Evolutionary conservation across 768 basidiomycete genomes (phyloP).

Genomic region (Mycena latifolia): DNA sequence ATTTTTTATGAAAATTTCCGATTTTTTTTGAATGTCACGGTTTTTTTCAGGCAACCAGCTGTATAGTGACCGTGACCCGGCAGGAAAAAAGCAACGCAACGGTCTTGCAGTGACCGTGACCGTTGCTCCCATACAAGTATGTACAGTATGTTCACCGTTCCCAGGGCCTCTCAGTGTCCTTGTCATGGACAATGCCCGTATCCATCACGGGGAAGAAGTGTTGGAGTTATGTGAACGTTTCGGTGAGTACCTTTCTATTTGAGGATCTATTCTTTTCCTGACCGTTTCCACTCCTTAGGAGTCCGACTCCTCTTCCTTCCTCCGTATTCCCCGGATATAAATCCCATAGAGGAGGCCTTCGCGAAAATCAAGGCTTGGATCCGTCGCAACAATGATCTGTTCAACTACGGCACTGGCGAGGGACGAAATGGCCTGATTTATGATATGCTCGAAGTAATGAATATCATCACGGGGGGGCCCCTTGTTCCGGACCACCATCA

Average conservation of each 20-base stretch:
- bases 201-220: no score
- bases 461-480: not conserved
- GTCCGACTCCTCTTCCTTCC: no score
- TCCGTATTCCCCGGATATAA: not conserved
- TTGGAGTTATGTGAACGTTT: no score
- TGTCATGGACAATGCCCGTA: no score
- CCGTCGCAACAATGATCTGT: no score
- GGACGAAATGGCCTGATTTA: no score
- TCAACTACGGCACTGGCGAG: no score
- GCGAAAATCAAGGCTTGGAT: not conserved
- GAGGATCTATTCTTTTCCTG: no score
- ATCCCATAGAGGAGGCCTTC: not conserved
- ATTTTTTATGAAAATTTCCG: slow-evolving; percentile 3
- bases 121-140: slow-evolving; percentile 22
- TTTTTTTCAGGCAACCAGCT: slow-evolving; percentile 10
- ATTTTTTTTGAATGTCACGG: slow-evolving; percentile 24
- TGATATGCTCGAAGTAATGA: no score
- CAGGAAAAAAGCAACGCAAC: slow-evolving; percentile 15
- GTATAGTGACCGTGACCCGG: slow-evolving; percentile 16
- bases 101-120: slow-evolving; percentile 22
- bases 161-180: no score
- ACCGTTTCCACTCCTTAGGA: no score
- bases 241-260: no score
- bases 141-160: slow-evolving; percentile 17
- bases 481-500: slow-evolving; percentile 13